A percentile compares a stretch with the other conserved stretches of the same genome.
Conservation (phyloP, 768 basidiomycete genomes). For the Macrocybe gigantea region DNA sequence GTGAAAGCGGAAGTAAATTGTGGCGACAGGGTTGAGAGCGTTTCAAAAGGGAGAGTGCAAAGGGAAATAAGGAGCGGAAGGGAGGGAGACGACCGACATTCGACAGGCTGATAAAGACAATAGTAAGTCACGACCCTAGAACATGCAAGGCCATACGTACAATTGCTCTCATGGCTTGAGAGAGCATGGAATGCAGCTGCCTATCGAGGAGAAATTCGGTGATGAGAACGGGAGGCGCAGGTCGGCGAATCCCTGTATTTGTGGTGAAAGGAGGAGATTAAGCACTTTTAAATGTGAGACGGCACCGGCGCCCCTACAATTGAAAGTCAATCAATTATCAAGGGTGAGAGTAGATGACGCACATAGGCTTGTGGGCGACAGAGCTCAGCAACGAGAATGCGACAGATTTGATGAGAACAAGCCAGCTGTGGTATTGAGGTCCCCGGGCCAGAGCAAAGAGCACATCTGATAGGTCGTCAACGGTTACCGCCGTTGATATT, state of each 20-base stretch:
- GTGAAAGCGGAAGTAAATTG: conserved; percentile 28
- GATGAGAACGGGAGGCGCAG: conserved; percentile 22
- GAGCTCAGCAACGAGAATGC: conserved; percentile 46
- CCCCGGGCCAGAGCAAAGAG: conserved; percentile 34
- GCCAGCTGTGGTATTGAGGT: conserved; percentile 44
- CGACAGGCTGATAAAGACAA: conserved; percentile 38
- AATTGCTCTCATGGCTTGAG: conserved; percentile 36
- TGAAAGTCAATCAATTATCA: not conserved
- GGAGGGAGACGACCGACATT: conserved; percentile 48
- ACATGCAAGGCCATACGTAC: conserved; percentile 30
- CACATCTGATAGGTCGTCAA: conserved; percentile 20
- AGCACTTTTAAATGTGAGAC: conserved; percentile 45
- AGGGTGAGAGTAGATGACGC: conserved; percentile 15
- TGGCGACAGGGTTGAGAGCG: conserved; percentile 14
- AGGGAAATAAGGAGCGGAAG: conserved; percentile 46
- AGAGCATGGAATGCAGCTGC: conserved; percentile 39
- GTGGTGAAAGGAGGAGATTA: conserved; percentile 36
- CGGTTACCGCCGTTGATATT: not conserved
- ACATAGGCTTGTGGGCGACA: conserved; percentile 45
- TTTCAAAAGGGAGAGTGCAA: conserved; percentile 32
- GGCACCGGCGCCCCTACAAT: conserved; percentile 41
- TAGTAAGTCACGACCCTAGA: not conserved
- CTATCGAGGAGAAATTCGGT: conserved; percentile 37
- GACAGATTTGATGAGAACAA: conserved; percentile 50
- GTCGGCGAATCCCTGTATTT: conserved; percentile 19